Conservation (phyloP, 2,329 filamentous ascomycete genomes). For the Aspergillus hortae region DNA sequence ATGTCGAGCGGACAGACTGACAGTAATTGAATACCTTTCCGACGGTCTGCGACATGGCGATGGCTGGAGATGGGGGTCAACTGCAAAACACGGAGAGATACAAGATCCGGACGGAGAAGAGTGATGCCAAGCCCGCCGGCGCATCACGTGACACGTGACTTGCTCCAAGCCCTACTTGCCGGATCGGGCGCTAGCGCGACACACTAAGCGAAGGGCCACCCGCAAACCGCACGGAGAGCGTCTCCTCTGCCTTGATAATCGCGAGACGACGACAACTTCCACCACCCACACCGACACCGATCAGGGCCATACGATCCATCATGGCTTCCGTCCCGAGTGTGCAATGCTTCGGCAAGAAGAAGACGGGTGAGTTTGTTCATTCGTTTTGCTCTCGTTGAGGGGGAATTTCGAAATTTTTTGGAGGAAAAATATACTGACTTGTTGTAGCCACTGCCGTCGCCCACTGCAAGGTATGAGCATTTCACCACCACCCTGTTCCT, state of each 20-base stretch:
- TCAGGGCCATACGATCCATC: slow-evolving; percentile 48
- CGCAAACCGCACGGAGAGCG: slow-evolving; percentile 32
- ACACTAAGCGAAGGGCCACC: slow-evolving; percentile 40
- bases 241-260: slow-evolving; percentile 7
- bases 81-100: too few relatives aligned
- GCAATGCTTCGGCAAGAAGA: slow-evolving; percentile 99
- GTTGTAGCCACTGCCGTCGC: slow-evolving; percentile 74
- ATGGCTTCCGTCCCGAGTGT: slow-evolving; percentile 78
- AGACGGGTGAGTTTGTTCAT: slow-evolving; percentile 55
- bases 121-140: background rate
- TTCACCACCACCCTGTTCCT: slow-evolving; percentile 10
- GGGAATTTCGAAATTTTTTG: background rate
- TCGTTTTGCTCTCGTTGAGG: slow-evolving; percentile 8
- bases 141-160: slow-evolving; percentile 2
- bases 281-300: slow-evolving; percentile 37
- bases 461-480: slow-evolving; percentile 75
- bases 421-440: slow-evolving; percentile 14
- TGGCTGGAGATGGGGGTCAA: background rate
- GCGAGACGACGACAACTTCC: slow-evolving; percentile 35
- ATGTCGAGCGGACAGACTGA: slow-evolving; percentile 3
- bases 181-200: slow-evolving; percentile 20
- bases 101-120: background rate
- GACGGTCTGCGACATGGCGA: slow-evolving; percentile 43
- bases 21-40: slow-evolving; percentile 36
- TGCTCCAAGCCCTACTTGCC: slow-evolving; percentile 25